phyloP scores from a whole-genome alignment of 2,329 filamentous ascomycete genomes.

The Fusarium lateritium region DNA sequence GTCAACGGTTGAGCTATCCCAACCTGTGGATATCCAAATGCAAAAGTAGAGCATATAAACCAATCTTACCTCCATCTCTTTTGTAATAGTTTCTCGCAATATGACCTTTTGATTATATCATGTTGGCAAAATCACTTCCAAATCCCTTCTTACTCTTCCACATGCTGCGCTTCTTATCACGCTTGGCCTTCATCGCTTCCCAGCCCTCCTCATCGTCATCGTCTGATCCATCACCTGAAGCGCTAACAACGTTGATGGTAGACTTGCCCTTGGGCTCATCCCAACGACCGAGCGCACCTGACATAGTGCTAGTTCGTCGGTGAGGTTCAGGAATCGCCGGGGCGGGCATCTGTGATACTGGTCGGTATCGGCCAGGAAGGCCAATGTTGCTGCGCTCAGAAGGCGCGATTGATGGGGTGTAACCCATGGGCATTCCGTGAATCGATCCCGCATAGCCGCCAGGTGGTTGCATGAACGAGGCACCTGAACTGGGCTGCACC shows the following conservation, averaged over 20 bases:
- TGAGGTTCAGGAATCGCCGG: conserved; percentile 50
- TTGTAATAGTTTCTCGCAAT: conserved; percentile 36
- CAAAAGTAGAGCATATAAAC: conserved; percentile 48
- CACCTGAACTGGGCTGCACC: conserved; percentile 75
- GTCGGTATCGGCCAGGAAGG: conserved; percentile 89
- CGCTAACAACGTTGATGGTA: conserved; percentile 57
- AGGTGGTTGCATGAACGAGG: conserved; percentile 69
- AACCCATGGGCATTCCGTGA: conserved; percentile 66
- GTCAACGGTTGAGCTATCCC: conserved; percentile 38
- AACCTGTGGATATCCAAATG: conserved; percentile 48
- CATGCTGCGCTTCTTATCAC: conserved; percentile 76
- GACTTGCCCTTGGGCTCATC: conserved; percentile 54
- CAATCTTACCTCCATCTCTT: conserved; percentile 48
- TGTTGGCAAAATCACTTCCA: conserved; percentile 63
- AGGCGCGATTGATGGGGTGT: conserved; percentile 92
- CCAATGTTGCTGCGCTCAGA: conserved; percentile 96
- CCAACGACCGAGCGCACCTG: conserved; percentile 51
- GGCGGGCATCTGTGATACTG: conserved; percentile 78
- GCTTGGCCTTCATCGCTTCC: conserved; percentile 79
- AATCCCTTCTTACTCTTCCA: conserved; percentile 75
- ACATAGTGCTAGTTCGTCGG: conserved; percentile 55
- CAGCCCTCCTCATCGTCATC: conserved; percentile 79
- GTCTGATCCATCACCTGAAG: conserved; percentile 59
- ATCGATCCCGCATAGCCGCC: conserved; percentile 51
- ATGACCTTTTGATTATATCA: conserved; percentile 56